These are phyloP conservation scores for Annulohypoxylon maeteangense DNA, from an alignment of 495 filamentous ascomycete species.

Conservation along the genomic window DNA sequence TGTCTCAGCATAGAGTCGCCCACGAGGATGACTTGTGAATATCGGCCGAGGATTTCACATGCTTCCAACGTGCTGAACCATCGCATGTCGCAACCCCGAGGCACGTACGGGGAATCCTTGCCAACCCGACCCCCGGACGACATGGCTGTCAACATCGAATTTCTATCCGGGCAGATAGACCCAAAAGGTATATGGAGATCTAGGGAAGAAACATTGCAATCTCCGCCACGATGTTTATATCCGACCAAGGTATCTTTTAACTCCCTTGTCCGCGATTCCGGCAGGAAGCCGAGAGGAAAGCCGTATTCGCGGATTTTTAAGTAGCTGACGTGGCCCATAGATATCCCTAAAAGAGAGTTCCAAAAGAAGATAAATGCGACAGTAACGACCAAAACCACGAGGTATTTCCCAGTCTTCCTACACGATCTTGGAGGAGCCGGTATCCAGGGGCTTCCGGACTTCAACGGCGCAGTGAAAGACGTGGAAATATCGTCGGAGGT, in stretches of 20 bases:
- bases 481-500: constrained; percentile 13
- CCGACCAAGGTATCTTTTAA: constrained; percentile 31
- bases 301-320: not conserved
- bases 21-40: constrained; percentile 60
- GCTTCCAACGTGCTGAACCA: constrained; percentile 64
- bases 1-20: constrained; percentile 67
- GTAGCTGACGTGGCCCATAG: not conserved
- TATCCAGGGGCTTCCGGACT: not conserved
- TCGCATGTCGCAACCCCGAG: constrained; percentile 61
- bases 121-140: constrained; percentile 63
- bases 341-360: not conserved
- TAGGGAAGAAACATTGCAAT: constrained; percentile 62
- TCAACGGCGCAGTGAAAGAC: not conserved
- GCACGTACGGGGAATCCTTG: constrained; percentile 59
- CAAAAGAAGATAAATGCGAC: constrained; percentile 1
- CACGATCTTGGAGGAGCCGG: constrained; percentile 15
- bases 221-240: constrained; percentile 42
- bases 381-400: constrained; percentile 3
- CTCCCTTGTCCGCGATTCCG: constrained; percentile 27
- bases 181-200: constrained; percentile 60
- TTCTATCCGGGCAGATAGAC: constrained; percentile 54
- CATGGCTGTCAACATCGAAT: constrained; percentile 61
- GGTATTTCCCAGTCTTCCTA: constrained; percentile 12
- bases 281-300: constrained; percentile 19
- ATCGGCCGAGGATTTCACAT: constrained; percentile 60